Base-by-base conservation (phyloP, 1,139 yeast species). In the Zygosaccharomyces pseudobailii region DNA sequence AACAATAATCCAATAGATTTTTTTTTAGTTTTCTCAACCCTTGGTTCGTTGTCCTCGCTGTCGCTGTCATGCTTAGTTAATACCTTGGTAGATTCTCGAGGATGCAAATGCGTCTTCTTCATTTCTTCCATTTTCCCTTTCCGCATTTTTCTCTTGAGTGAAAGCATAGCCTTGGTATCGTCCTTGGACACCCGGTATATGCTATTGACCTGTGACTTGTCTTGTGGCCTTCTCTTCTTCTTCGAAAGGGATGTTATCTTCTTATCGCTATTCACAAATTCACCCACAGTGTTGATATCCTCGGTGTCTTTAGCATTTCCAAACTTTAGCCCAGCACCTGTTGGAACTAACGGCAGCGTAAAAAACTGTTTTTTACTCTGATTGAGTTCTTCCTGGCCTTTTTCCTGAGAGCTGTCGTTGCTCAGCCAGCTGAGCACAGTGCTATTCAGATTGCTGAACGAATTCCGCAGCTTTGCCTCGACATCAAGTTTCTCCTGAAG, bases 401-500 rank as follows among this genome's bases (percentile, higher is more conserved):
- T 46, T 13, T 44, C 40, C 4, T 33, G 46, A 10, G 47, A 38
- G 13, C 47, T 46, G 9, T 52, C 47, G n/a, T 43, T 46, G 24
- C 41, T 34, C 7, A 64, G 43, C 69, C 68, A 64, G 25, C 54
- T 46, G 31, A 54, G 42, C 1, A 64, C 68, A 41, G 56, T 58
- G 20, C 57, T 46, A 6, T 57, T 54, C 21, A 55, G 54, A 35
- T 52, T 56, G 19, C 46, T 54, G 38, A 63, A 61, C 6, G 67
- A 52, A 4, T 60, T 55, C 40, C 63, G 67, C 27, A 70, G 53
- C 41, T 64, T 64, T 7, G 68, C 66, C 37, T 68, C 71, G 20
- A 70, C 52, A 32, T 61, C 70, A 19, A 70, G 57, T 46, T 63
- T 66, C 42, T 70, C 73, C 49, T 67, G 68, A 13, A 71, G 66